Evolutionary conservation across 345 rosid genomes (phyloP).

Genomic region (Psidium friedrichsthalianum): DNA sequence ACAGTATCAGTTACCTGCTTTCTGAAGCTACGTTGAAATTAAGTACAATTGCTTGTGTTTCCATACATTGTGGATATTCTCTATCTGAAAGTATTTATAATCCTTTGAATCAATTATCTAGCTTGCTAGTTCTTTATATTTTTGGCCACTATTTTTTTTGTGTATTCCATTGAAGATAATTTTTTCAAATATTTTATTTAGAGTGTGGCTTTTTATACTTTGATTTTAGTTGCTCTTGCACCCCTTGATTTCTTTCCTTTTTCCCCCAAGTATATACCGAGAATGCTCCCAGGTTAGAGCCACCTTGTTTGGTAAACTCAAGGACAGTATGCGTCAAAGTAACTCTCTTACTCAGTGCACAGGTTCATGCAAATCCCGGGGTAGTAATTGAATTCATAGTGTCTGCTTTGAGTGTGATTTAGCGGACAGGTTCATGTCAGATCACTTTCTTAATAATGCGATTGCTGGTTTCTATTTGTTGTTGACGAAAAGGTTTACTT

Average conservation of each 20-base stretch:
- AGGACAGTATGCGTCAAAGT: not conserved
- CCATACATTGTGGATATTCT: not conserved
- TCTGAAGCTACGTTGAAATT: not conserved
- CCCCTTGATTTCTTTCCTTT: not conserved
- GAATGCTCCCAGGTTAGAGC: not conserved
- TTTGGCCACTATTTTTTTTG: not conserved
- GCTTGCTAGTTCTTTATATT: not conserved
- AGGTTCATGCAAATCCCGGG: not conserved
- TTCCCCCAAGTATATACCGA: not conserved
- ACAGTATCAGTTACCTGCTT: not conserved
- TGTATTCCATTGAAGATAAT: not conserved
- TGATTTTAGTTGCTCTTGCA: not conserved
- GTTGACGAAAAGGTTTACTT: not conserved
- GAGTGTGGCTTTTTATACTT: not conserved
- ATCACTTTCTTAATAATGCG: not conserved
- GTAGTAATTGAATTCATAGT: not conserved
- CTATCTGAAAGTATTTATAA: not conserved
- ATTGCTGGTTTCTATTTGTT: not conserved
- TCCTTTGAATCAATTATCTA: not conserved
- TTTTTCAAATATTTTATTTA: not conserved
- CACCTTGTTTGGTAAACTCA: not conserved
- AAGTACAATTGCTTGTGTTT: not conserved
- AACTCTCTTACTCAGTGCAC: not conserved
- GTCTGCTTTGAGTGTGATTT: not conserved
- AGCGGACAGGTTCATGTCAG: not conserved